These are phyloP conservation scores for Cenchrus americanus DNA, from an alignment of 176 grass and related monocot species.

Conservation along the genomic window DNA sequence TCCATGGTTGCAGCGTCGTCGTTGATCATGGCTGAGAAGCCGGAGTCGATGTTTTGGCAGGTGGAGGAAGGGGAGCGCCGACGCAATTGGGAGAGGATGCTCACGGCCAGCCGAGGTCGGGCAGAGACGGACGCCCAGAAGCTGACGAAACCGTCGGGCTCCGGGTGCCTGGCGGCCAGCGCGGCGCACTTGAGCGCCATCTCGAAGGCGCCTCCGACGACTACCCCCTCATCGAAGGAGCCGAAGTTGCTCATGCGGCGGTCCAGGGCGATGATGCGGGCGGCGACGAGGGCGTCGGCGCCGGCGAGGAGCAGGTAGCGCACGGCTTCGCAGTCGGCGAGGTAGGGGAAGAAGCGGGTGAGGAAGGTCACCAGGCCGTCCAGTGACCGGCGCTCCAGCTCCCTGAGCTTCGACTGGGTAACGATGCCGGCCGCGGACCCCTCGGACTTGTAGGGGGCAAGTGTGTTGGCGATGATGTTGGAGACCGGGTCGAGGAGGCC, in stretches of 20 bases:
- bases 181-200: constrained; percentile 29
- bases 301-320: constrained; percentile 7
- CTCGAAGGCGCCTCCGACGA: background rate
- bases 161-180: background rate
- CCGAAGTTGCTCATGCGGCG: background rate
- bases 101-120: background rate
- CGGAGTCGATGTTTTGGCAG: background rate
- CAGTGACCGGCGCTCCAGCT: constrained; percentile 18
- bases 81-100: background rate
- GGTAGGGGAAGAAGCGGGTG: constrained; percentile 29
- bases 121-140: background rate
- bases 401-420: too few species aligned
- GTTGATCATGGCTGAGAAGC: background rate
- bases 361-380: background rate
- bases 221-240: too few species aligned
- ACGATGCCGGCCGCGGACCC: too few species aligned
- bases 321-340: background rate
- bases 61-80: background rate
- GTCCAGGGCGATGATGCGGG: background rate
- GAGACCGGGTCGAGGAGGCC: background rate
- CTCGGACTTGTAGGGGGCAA: too few species aligned
- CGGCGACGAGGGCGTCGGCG: constrained; percentile 11
- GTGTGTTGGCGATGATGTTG: too few species aligned
- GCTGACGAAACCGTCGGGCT: background rate
- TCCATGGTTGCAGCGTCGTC: background rate